These are phyloP conservation scores for Aspergillus cejpii DNA, from an alignment of 2,329 filamentous ascomycete genomes.

Conservation along the genomic window DNA sequence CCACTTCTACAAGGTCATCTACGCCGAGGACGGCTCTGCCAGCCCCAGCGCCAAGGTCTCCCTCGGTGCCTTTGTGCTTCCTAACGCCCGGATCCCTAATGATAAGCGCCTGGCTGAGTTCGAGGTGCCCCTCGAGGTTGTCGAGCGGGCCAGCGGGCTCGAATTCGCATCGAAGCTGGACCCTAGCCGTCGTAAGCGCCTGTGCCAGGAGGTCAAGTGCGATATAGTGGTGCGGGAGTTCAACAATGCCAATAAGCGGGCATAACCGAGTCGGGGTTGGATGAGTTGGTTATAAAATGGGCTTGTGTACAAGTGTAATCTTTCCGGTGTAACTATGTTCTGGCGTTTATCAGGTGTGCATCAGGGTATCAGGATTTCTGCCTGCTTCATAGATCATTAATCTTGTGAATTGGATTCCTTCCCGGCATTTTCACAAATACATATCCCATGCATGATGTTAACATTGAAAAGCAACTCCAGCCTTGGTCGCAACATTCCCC, in stretches of 20 bases:
- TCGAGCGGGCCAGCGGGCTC: constrained; percentile 85
- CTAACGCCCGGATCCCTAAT: constrained; percentile 84
- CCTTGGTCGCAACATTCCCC: constrained; percentile 70
- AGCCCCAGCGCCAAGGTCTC: constrained; percentile 64
- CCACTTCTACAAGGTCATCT: constrained; percentile 99
- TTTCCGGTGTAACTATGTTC: neutral
- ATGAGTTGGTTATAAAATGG: too few relatives aligned
- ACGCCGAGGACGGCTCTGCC: constrained; percentile 71
- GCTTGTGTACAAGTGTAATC: neutral
- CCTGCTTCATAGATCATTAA: neutral
- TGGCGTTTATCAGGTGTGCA: too few relatives aligned
- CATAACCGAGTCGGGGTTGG: constrained; percentile 7
- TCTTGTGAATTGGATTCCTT: neutral
- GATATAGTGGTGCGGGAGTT: constrained; percentile 77
- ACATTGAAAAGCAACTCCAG: constrained; percentile 76
- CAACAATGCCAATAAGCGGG: constrained; percentile 50
- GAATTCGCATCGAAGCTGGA: constrained; percentile 83
- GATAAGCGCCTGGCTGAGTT: constrained; percentile 83
- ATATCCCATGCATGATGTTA: constrained; percentile 34
- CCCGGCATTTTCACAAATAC: neutral
- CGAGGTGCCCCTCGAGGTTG: constrained; percentile 85
- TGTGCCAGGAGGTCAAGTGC: constrained; percentile 84
- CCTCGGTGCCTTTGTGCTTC: constrained; percentile 87
- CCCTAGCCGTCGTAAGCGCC: constrained; percentile 61
- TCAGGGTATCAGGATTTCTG: too few relatives aligned